A percentile compares a stretch with the other conserved stretches of the same genome.
phyloP scores from a whole-genome alignment of 257 asterid genomes.

The Capsicum chinense region DNA sequence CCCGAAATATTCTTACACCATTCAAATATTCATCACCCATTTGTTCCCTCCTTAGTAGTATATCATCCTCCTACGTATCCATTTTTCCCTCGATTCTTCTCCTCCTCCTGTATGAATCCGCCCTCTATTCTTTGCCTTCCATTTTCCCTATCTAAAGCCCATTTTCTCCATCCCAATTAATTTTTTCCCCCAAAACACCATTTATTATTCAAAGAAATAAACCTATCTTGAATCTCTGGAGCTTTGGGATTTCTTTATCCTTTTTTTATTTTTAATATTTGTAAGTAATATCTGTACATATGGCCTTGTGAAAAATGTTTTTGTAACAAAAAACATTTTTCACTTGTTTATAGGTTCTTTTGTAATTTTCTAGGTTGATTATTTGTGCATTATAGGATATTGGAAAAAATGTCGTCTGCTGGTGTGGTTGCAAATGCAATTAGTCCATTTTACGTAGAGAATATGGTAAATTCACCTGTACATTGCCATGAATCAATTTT shows the following conservation, averaged over 20 bases:
- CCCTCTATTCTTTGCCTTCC: conserved; percentile 20
- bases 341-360: conserved; percentile 30
- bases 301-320: conserved; percentile 28
- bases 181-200: conserved; percentile 6
- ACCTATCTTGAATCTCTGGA: conserved; percentile 58
- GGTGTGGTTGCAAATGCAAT: conserved; percentile 57
- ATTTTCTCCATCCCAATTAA: conserved; percentile 22
- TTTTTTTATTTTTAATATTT: conserved; percentile 27
- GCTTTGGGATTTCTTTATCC: conserved; percentile 38
- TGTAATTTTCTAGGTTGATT: conserved; percentile 27
- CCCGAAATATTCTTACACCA: conserved; percentile 25
- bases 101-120: conserved; percentile 48
- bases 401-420: conserved; percentile 65
- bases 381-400: conserved; percentile 36
- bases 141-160: conserved; percentile 25
- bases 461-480: conserved; percentile 47
- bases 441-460: conserved; percentile 51
- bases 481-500: conserved; percentile 59
- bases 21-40: conserved; percentile 35
- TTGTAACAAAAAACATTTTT: not conserved
- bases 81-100: conserved; percentile 48
- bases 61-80: conserved; percentile 23
- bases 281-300: conserved; percentile 31
- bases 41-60: not conserved
- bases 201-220: not conserved